Base-by-base conservation (phyloP, 2,329 filamentous ascomycete genomes). In the Pseudogymnoascus sp. region DNA sequence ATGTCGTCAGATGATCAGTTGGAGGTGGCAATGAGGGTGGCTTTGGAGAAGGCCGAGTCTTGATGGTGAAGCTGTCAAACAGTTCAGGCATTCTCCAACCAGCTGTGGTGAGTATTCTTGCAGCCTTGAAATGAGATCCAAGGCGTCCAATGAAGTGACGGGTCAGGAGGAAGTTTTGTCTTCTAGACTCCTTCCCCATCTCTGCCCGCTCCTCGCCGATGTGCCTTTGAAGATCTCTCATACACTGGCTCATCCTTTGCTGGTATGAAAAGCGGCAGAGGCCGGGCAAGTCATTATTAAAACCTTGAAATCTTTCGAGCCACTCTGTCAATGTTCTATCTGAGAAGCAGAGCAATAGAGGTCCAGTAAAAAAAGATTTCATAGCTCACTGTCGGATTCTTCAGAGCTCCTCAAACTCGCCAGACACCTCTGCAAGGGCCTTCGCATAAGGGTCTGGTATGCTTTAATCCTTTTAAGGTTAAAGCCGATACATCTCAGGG, bases 251-350 rank as follows among this genome's bases (percentile, higher is more conserved):
- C 28, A 28, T 11, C 21, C 53, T 64, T 31, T 66, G 37, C 40
- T 64, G 11, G 36, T 66, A 66, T 65, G 63, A 25, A 59, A 60
- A 65, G 14, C 50, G 65, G 40, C 59, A 64, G 7, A 66, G 25
- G 16, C 38, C 42, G 16, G 44, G 61, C 21, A 66, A 59, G 50
- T 66, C 31, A 16, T 61, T 59, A 1, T 60, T 25, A 34, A 64
- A 66, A n/a, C 40, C 50, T 63, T 25, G 44, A 40, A 66, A 66
- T 3, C 16, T 8, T 62, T 65, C 6, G 31, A 66, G 60, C 63
- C 59, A 28, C 25, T 28, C 25, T 28, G 5, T 4, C 25, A 28
- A 28, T 28, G 25, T 4, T 28, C 25, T 28, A 28, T 28, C 25
- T 28, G 23, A n/a, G n/a, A n/a, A n/a, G n/a, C n/a, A n/a, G n/a